Evolutionary conservation across 352 stramenopile species (phyloP), one percentile per base, ranked within the genome.

Genomic region (Albugo laibachii): DNA sequence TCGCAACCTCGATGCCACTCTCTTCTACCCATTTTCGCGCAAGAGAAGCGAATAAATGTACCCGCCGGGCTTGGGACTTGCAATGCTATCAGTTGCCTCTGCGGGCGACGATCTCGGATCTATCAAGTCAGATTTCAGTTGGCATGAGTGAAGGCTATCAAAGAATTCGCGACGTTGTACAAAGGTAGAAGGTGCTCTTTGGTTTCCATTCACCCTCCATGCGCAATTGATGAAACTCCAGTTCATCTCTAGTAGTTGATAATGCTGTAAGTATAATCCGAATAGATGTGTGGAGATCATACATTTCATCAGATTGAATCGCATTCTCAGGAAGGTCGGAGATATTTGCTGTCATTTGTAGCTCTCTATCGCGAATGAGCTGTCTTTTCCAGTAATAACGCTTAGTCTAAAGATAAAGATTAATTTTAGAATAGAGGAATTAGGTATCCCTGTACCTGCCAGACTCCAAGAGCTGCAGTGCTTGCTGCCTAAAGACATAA

Each of bases 351-450:
- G 66, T 59, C 10, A 94, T 61, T 53, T 86, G 71, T 52, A 83
- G 74, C 41, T 71, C 72, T 46, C 81, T 77, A 51, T 92, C 62
- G 45, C 89, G 74, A 19, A 93, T 80, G 48, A 94, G 41, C 34
- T 80, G 58, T n/a, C 84, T 61, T 53, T 94, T 94, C 81, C 81
- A 94, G 51, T 68, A 83, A 65, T 94, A 94, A 0, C 81, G 69
- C 52, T 88, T 59, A 14, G 63, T 85, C 78, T 92, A 45, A 21
- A 36, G 13, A 8, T 14, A 47, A 34, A 47, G 24, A 36, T 16
- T 6, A 36, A 51, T 1, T 13, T 41, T 13, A 41, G 12, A 13
- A 35, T 13, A 15, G 13, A 47, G 13, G 13, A 13, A 41, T 13
- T 41, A 49, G 18, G 13, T 43, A 44, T 13, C 15, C 5, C 11